Conservation (phyloP, 192 early-diverging fungal species). For the Backusella australiensis region DNA sequence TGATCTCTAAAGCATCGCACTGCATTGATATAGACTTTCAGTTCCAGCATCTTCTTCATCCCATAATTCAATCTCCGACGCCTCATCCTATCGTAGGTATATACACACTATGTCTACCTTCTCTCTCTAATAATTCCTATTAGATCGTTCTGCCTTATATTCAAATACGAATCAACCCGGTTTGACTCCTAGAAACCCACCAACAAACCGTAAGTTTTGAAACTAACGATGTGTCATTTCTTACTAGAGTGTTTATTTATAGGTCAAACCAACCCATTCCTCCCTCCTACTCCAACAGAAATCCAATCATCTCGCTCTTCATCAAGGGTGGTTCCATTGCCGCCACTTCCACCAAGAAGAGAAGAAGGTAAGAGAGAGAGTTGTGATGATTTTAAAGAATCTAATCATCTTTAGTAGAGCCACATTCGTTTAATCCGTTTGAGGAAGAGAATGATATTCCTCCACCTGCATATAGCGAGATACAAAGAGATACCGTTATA, state of each 20-base stretch:
- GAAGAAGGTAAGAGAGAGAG: background rate
- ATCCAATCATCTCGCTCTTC: background rate
- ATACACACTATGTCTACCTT: background rate
- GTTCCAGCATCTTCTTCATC: background rate
- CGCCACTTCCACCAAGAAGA: background rate
- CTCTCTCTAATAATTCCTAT: background rate
- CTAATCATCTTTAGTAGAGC: background rate
- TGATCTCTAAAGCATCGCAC: background rate
- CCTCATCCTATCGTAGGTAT: background rate
- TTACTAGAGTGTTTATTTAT: background rate
- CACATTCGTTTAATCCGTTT: slow-evolving; percentile 6
- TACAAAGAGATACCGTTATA: slow-evolving; percentile 5
- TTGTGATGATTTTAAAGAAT: background rate
- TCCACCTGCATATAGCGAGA: slow-evolving; percentile 9
- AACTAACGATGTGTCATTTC: too few species aligned
- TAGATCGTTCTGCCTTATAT: background rate
- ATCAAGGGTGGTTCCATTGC: background rate
- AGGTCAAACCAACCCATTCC: background rate
- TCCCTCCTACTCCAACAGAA: background rate
- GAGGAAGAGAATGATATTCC: slow-evolving; percentile 4
- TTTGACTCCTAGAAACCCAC: background rate
- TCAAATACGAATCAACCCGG: background rate
- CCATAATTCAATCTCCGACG: background rate
- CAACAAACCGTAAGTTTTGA: background rate
- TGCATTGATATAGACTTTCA: background rate